phyloP scores from a whole-genome alignment of 2,329 filamentous ascomycete species.

The Cadophora gregata region DNA sequence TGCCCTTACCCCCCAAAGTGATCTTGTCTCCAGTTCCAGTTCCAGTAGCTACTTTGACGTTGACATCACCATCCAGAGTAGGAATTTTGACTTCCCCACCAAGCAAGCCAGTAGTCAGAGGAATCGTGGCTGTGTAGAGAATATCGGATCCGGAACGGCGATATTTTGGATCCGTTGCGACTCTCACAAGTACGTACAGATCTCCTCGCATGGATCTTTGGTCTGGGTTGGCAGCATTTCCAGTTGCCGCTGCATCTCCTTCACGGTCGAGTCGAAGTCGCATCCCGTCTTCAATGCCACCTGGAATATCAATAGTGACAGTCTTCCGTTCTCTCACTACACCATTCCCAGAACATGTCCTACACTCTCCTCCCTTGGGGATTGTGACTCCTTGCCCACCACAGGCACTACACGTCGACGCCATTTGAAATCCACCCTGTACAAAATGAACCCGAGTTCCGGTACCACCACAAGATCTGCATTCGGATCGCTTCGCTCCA shows the following conservation, averaged over 20 bases:
- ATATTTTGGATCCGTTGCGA: slow-evolving; percentile 90
- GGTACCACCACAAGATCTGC: slow-evolving; percentile 82
- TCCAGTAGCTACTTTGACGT: slow-evolving; percentile 88
- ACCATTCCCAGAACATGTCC: slow-evolving; percentile 79
- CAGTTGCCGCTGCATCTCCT: slow-evolving; percentile 84
- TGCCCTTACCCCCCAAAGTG: slow-evolving; percentile 88
- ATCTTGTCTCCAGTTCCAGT: slow-evolving; percentile 93
- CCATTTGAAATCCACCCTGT: slow-evolving; percentile 95
- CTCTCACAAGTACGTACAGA: slow-evolving; percentile 87
- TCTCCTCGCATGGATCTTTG: slow-evolving; percentile 78
- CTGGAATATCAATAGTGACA: slow-evolving; percentile 89
- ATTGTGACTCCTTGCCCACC: slow-evolving; percentile 78
- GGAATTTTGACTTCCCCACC: slow-evolving; percentile 90
- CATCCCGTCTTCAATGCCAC: slow-evolving; percentile 97
- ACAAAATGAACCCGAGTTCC: slow-evolving; percentile 88
- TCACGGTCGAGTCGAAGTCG: slow-evolving; percentile 82
- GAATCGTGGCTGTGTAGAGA: slow-evolving; percentile 88
- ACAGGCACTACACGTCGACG: slow-evolving; percentile 83
- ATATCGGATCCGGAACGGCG: slow-evolving; percentile 87
- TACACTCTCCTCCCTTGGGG: slow-evolving; percentile 82
- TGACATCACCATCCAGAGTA: slow-evolving; percentile 88
- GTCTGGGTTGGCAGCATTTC: slow-evolving; percentile 67
- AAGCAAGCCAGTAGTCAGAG: slow-evolving; percentile 89
- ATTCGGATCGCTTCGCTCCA: slow-evolving; percentile 74
- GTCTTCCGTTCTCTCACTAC: slow-evolving; percentile 84